Evolutionary conservation across 192 early-diverging fungal genomes (phyloP).

Genomic region (Coemansia sp.): DNA sequence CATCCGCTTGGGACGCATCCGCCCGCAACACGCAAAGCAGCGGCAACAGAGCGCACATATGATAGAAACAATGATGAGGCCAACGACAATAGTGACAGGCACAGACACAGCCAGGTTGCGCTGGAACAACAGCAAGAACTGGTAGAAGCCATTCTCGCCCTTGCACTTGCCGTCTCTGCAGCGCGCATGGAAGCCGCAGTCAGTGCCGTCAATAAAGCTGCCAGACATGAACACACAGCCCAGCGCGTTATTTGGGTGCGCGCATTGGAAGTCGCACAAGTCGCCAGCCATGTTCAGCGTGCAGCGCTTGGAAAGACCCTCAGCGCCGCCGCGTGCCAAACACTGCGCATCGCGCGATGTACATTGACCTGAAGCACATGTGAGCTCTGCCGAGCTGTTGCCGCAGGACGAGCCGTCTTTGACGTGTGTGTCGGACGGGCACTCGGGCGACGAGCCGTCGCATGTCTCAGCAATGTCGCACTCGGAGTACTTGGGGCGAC

Average conservation of each 20-base stretch:
- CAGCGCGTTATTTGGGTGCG: constrained; percentile 49
- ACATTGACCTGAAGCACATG: constrained; percentile 71
- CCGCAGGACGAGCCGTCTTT: constrained; percentile 71
- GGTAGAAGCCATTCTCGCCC: constrained; percentile 57
- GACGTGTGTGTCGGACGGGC: constrained; percentile 68
- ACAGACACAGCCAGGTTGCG: constrained; percentile 55
- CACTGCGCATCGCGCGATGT: constrained; percentile 74
- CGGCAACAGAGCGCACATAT: constrained; percentile 39
- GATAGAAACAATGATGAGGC: constrained; percentile 34
- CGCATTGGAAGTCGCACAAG: constrained; percentile 65
- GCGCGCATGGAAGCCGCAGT: constrained; percentile 62
- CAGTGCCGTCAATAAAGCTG: constrained; percentile 67
- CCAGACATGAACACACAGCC: constrained; percentile 60
- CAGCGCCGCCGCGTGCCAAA: constrained; percentile 53
- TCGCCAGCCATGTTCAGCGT: constrained; percentile 53
- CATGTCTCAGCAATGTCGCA: constrained; percentile 84
- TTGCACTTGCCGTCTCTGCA: constrained; percentile 61
- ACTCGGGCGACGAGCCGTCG: constrained; percentile 66
- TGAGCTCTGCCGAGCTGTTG: constrained; percentile 14
- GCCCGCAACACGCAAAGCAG: constrained; percentile 44
- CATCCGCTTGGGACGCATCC: constrained; percentile 13
- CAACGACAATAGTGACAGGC: constrained; percentile 52
- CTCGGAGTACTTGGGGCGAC: constrained; percentile 68
- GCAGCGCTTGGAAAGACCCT: constrained; percentile 60
- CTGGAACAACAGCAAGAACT: constrained; percentile 55